Evolutionary conservation across 2,329 filamentous ascomycete species (phyloP).

Genomic region (Hypomyces rosellus): DNA sequence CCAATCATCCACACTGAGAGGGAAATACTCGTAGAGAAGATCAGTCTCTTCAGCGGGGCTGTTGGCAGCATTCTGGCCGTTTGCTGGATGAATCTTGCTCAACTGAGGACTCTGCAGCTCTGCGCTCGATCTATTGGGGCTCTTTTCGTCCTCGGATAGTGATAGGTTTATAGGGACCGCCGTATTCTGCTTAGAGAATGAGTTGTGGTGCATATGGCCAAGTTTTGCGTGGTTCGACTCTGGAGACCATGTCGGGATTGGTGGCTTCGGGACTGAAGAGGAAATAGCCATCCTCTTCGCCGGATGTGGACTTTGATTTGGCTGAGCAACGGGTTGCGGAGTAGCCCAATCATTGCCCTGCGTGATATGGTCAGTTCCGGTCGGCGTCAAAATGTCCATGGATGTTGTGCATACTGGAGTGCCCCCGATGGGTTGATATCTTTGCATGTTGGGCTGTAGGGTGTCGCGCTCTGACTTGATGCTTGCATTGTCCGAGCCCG

Average conservation of each 20-base stretch:
- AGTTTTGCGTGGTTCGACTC: conserved; percentile 24
- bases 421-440: conserved; percentile 26
- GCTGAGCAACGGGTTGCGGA: conserved; percentile 30
- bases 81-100: conserved; percentile 30
- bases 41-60: conserved; percentile 72
- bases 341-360: conserved; percentile 41
- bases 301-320: conserved; percentile 38
- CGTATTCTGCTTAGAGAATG: conserved; percentile 21
- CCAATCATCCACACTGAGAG: conserved; percentile 85
- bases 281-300: conserved; percentile 49
- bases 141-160: conserved; percentile 55
- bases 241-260: conserved; percentile 45
- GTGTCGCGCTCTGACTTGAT: conserved; percentile 30
- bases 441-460: conserved; percentile 22
- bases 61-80: conserved; percentile 38
- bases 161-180: conserved; percentile 46
- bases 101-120: conserved; percentile 47
- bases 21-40: conserved; percentile 90
- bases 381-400: background rate
- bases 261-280: conserved; percentile 44
- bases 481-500: conserved; percentile 25
- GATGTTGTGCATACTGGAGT: conserved; percentile 25
- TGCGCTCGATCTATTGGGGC: conserved; percentile 44
- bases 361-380: conserved; percentile 18
- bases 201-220: conserved; percentile 15